Base-by-base conservation (phyloP, 2,329 filamentous ascomycete species). In the Microdochium trichocladiopsis region DNA sequence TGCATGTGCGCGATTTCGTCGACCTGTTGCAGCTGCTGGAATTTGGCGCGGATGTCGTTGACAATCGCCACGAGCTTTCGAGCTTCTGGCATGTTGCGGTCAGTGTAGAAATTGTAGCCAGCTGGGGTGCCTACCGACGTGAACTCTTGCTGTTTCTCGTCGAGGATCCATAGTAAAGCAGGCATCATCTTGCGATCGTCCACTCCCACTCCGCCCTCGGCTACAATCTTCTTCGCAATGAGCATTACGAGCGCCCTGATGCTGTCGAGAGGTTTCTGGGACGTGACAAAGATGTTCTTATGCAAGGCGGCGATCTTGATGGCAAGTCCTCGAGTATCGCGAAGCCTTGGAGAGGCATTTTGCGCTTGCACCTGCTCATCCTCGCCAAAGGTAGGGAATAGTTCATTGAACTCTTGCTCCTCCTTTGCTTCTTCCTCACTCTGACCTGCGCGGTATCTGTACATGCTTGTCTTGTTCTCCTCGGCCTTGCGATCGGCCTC, bases 41-140 rank as follows among this genome's bases (percentile, higher is more conserved):
- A 96, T 16, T 87, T 83, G 48, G 72, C 65, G 63, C 87, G 84
- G 47, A 93, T 82, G 50, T 83, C 81, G 60, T 84, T 78, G 11
- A 90, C 75, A 9, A 96, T 72, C 1, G 67, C 70, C 24, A 94
- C 83, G 3, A 96, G 76, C 55, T 84, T 87, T 55, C 87, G 84
- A 10, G 84, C 84, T 70, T 97, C 90, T 1, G 73, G 67, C 12
- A 93, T 72, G 61, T 97, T 95, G 2, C 86, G 68, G 61, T 95
- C 86, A 0, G 81, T 85, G 68, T 99, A 99, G 67, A 99, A 96
- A 69, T 96, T 96, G 73, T 93, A 95, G 23, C 73, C 69, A 0
- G 69, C 59, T 2, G 72, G 62, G 4, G 70, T 69, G 5, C 68
- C 58, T 1, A 57, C 59, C 2, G 65, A 63, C 22, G 65, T 66